phyloP scores from a whole-genome alignment of 257 asterid genomes.

The Parsonsia alboflavescens region DNA sequence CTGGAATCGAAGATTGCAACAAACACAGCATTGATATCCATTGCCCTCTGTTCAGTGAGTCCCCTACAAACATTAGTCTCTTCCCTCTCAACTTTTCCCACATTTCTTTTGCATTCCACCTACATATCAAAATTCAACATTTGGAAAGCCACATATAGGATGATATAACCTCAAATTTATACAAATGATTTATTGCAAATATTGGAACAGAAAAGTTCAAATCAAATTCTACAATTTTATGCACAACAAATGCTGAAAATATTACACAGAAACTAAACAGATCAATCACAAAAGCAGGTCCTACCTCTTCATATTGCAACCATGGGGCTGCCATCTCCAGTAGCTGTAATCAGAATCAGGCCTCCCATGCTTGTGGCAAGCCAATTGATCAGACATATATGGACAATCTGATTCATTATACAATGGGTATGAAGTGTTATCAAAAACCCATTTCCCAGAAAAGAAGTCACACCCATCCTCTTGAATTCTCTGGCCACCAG shows the following conservation, averaged over 20 bases:
- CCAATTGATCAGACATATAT: constrained; percentile 89
- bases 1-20: constrained; percentile 61
- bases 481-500: constrained; percentile 25
- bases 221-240: too few species aligned
- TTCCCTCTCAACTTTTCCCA: constrained; percentile 94
- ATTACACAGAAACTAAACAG: background rate
- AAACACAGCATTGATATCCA: constrained; percentile 95
- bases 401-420: constrained; percentile 71
- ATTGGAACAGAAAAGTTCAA: background rate
- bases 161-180: background rate
- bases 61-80: constrained; percentile 92
- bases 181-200: background rate
- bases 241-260: background rate
- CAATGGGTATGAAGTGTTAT: constrained; percentile 60
- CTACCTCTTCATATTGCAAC: constrained; percentile 52
- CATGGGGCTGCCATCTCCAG: constrained; percentile 91
- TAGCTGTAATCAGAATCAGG: constrained; percentile 51
- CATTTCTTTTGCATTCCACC: constrained; percentile 83
- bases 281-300: background rate
- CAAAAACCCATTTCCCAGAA: constrained; percentile 83
- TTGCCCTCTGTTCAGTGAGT: constrained; percentile 87
- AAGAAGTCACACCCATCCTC: constrained; percentile 53
- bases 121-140: constrained; percentile 17
- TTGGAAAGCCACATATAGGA: background rate
- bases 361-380: constrained; percentile 79